Evolutionary conservation across 768 basidiomycete species (phyloP).

Genomic region (Crassisporium funariophilum): DNA sequence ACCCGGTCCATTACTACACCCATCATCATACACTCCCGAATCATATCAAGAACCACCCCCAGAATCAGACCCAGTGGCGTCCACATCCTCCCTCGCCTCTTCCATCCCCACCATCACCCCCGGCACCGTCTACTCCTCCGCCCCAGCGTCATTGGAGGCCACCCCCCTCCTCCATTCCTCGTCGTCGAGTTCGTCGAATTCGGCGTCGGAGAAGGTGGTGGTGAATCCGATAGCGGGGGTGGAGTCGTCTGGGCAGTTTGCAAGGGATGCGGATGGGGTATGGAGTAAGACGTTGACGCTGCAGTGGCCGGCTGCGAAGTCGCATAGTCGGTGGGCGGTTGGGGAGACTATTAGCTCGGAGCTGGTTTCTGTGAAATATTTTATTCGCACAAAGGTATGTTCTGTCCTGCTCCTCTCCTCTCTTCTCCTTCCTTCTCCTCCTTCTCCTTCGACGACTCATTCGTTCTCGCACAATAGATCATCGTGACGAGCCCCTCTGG

Average conservation of each 20-base stretch:
- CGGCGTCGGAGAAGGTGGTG: slow-evolving; percentile 39
- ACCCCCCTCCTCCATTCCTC: slow-evolving; percentile 26
- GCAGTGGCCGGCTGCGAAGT: slow-evolving; percentile 72
- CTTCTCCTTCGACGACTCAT: not conserved
- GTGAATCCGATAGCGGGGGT: slow-evolving; percentile 56
- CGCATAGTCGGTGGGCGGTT: slow-evolving; percentile 73
- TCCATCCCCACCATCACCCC: slow-evolving; percentile 47
- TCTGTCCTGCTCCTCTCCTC: slow-evolving; percentile 3
- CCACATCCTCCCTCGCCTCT: slow-evolving; percentile 38
- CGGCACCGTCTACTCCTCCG: slow-evolving; percentile 34
- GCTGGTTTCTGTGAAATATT: slow-evolving; percentile 67
- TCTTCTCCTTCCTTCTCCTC: slow-evolving; percentile 2
- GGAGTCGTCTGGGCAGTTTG: slow-evolving; percentile 62
- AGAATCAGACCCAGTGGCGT: slow-evolving; percentile 16
- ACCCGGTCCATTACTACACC: slow-evolving; percentile 10
- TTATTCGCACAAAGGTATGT: slow-evolving; percentile 66
- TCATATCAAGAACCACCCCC: slow-evolving; percentile 28
- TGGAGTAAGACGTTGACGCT: slow-evolving; percentile 69
- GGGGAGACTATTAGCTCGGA: slow-evolving; percentile 76
- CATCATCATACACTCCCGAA: slow-evolving; percentile 22
- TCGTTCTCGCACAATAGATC: slow-evolving; percentile 32
- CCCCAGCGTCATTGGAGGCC: slow-evolving; percentile 27
- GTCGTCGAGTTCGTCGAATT: slow-evolving; percentile 18
- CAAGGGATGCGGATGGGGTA: slow-evolving; percentile 55
- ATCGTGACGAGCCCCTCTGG: slow-evolving; percentile 55